Evolutionary conservation across 2,329 filamentous ascomycete genomes (phyloP), one percentile per base, ranked within the genome.

Genomic region (Nemania sp.): DNA sequence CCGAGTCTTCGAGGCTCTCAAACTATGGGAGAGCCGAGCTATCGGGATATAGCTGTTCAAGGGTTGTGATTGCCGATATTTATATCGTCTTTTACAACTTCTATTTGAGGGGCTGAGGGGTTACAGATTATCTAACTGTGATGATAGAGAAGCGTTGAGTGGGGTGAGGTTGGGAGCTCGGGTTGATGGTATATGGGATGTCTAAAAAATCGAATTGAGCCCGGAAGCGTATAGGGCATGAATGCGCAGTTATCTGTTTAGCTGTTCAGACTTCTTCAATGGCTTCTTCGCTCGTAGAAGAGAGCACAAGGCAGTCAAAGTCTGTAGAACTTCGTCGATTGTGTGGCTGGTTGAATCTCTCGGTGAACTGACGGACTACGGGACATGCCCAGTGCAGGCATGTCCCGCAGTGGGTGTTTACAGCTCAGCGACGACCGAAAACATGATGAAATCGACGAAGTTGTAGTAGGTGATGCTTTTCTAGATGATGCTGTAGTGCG

Each of bases 361-460:
- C 91, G 89, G 85, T 90, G 90, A 91, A 90, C 92, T 93, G 91
- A 89, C 89, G 91, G 91, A 93, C 92, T 94, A 88, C 90, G 88
- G 87, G 88, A 88, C 88, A 86, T 77, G 83, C 82, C 82, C 80
- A 78, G 79, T 75, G 79, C 82, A 82, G 83, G 85, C 81, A 82
- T 81, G 84, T 85, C 88, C 89, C 90, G 90, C 89, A 94, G 92
- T 90, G 90, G 89, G 88, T 83, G 88, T 93, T 94, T 94, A 97
- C 91, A 95, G 92, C 92, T 91, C 91, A 92, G 89, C 90, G 90
- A 92, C 85, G 86, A 90, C 89, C 90, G 86, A 89, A 88, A 88
- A 89, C 88, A 90, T 90, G 79, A 74, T 83, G 64, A 71, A 86
- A 85, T 92, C 89, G 90, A 92, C 90, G 86, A 90, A 91, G 90